These are phyloP conservation scores for Linum trigynum DNA, from an alignment of 345 rosid genomes.

Conservation along the genomic window DNA sequence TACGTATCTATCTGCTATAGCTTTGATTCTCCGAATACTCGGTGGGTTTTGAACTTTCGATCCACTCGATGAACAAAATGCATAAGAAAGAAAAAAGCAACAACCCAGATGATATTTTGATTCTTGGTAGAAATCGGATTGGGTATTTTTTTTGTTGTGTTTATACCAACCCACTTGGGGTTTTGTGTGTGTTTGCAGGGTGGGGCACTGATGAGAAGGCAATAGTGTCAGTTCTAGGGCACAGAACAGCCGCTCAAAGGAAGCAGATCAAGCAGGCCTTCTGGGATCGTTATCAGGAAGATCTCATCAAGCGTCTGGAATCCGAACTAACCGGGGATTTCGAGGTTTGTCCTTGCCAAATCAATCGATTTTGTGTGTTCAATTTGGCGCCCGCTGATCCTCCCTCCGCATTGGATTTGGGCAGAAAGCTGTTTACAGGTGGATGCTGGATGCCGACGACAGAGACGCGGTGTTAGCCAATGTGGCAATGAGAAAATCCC, in stretches of 20 bases:
- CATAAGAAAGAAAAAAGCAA: no score
- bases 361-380: neutral
- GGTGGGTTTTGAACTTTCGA: neutral
- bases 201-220: conserved; percentile 6
- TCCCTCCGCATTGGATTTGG: neutral
- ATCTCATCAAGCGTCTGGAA: conserved; percentile 5
- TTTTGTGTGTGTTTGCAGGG: neutral
- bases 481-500: conserved; percentile 17
- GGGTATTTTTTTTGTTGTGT: neutral
- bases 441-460: conserved; percentile 3
- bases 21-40: neutral
- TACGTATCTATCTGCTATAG: neutral
- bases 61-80: no score
- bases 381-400: neutral
- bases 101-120: neutral
- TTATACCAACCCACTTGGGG: neutral
- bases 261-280: conserved; percentile 4
- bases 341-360: neutral
- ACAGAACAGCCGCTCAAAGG: conserved; percentile 5
- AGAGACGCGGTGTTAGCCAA: conserved; percentile 6
- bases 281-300: neutral
- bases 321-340: conserved; percentile 3
- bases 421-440: conserved; percentile 5
- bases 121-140: neutral
- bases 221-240: neutral